Evolutionary conservation across 2,329 filamentous ascomycete genomes (phyloP).

Genomic region (Apiospora arundinis): DNA sequence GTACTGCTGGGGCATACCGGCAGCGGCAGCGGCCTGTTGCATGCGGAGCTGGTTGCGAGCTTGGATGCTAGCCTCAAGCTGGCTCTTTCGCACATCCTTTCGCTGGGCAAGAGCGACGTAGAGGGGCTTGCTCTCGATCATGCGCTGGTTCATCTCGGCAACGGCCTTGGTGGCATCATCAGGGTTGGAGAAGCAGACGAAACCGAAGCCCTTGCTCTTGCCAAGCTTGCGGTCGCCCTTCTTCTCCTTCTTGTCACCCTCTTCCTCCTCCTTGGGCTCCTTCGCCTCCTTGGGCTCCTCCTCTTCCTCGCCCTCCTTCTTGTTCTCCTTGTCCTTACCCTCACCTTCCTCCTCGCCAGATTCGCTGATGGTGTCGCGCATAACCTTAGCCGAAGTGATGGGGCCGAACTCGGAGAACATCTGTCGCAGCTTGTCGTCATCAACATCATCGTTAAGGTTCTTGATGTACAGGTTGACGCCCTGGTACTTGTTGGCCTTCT

Average conservation of each 20-base stretch:
- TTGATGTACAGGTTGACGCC: conserved; percentile 99
- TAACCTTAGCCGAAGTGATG: conserved; percentile 99
- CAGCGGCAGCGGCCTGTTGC: conserved; percentile 93
- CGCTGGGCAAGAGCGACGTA: conserved; percentile 98
- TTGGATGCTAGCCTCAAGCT: conserved; percentile 99
- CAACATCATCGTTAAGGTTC: conserved; percentile 95
- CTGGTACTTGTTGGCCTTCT: conserved; percentile 99
- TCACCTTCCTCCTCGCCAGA: conserved; percentile 60
- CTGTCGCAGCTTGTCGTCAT: conserved; percentile 95
- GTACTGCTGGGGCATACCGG: conserved; percentile 85
- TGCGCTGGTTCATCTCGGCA: conserved; percentile 99
- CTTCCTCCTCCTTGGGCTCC: conserved; percentile 54
- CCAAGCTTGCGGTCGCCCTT: conserved; percentile 74
- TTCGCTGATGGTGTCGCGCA: conserved; percentile 79
- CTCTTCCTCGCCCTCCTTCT: conserved; percentile 64
- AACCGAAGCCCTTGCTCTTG: conserved; percentile 99
- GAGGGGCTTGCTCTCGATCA: conserved; percentile 95
- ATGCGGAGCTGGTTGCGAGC: conserved; percentile 98
- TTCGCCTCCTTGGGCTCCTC: conserved; percentile 64
- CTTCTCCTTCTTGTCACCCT: conserved; percentile 66
- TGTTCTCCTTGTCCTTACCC: conserved; percentile 54
- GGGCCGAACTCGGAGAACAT: conserved; percentile 91
- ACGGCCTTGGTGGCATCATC: conserved; percentile 99
- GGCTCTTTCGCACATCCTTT: conserved; percentile 99
- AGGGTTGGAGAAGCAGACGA: conserved; percentile 99